These are phyloP conservation scores for Tilletia caries DNA, from an alignment of 1,284 basidiomycete genomes.

Conservation along the genomic window DNA sequence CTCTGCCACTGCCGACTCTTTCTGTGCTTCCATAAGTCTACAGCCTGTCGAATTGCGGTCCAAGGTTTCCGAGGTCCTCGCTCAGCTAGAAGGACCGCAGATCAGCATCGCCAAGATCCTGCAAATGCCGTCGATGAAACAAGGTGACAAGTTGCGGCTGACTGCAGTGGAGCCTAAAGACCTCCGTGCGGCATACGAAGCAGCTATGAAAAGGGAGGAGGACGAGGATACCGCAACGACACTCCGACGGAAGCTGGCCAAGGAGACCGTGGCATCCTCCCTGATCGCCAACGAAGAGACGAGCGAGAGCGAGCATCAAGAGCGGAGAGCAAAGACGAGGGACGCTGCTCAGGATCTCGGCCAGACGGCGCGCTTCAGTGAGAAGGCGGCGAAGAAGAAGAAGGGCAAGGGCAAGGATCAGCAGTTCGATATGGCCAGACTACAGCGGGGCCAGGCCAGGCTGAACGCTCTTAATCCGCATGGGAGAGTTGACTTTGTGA, in stretches of 20 bases:
- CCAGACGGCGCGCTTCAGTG: neutral
- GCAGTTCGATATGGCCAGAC: constrained; percentile 3
- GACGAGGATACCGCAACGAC: neutral
- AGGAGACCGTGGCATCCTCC: neutral
- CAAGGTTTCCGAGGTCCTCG: constrained; percentile 45
- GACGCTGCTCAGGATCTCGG: neutral
- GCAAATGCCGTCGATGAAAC: constrained; percentile 8
- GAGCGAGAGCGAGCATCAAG: neutral
- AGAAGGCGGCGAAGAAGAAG: neutral
- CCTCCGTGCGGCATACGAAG: neutral
- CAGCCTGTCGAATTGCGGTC: constrained; percentile 53
- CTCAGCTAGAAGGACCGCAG: constrained; percentile 44
- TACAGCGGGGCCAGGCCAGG: constrained; percentile 8
- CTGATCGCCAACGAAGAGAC: neutral
- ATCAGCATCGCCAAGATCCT: constrained; percentile 50
- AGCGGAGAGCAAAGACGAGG: neutral
- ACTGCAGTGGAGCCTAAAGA: neutral
- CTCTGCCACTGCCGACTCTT: constrained; percentile 52
- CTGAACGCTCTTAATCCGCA: constrained; percentile 12
- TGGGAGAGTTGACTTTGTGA: constrained; percentile 5
- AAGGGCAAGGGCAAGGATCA: neutral
- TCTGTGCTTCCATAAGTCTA: constrained; percentile 51
- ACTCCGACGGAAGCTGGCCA: neutral
- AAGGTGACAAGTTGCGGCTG: neutral
- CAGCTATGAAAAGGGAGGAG: neutral